Evolutionary conservation across 352 stramenopile genomes (phyloP).

Genomic region (Phytophthora hibernalis): DNA sequence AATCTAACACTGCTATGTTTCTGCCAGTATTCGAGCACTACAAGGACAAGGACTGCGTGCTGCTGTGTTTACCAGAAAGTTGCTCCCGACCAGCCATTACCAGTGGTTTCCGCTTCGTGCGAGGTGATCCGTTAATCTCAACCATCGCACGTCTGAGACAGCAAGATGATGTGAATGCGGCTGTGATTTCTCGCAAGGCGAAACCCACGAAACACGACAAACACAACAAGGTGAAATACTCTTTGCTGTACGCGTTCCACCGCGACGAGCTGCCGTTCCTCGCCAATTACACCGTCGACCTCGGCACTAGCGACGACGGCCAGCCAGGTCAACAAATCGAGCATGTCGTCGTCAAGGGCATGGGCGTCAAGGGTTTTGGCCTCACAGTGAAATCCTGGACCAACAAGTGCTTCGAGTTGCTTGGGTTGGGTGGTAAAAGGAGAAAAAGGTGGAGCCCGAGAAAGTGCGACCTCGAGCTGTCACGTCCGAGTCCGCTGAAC

Average conservation of each 20-base stretch:
- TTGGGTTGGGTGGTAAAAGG: slow-evolving; percentile 35
- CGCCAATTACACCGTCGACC: slow-evolving; percentile 44
- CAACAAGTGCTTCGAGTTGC: slow-evolving; percentile 31
- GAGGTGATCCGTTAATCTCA: slow-evolving; percentile 43
- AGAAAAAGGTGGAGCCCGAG: slow-evolving; percentile 27
- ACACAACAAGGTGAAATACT: slow-evolving; percentile 24
- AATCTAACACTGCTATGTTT: background rate
- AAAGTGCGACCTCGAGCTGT: slow-evolving; percentile 17
- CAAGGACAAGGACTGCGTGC: slow-evolving; percentile 60
- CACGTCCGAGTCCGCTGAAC: slow-evolving; percentile 9
- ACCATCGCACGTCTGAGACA: slow-evolving; percentile 48
- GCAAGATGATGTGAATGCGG: slow-evolving; percentile 29
- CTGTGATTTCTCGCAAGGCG: slow-evolving; percentile 16
- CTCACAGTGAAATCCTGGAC: slow-evolving; percentile 35
- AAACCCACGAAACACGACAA: slow-evolving; percentile 17
- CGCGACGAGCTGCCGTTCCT: slow-evolving; percentile 74
- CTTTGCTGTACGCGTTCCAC: slow-evolving; percentile 66
- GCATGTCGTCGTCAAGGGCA: slow-evolving; percentile 61
- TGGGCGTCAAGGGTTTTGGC: slow-evolving; percentile 51
- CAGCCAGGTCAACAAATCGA: slow-evolving; percentile 29
- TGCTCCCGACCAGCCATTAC: slow-evolving; percentile 49
- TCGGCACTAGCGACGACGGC: slow-evolving; percentile 39
- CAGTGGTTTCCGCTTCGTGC: slow-evolving; percentile 55
- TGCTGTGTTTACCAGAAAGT: slow-evolving; percentile 59
- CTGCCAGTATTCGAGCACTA: slow-evolving; percentile 63